Conservation (phyloP, 2,329 filamentous ascomycete species). For the Fusarium sarcochroum region DNA sequence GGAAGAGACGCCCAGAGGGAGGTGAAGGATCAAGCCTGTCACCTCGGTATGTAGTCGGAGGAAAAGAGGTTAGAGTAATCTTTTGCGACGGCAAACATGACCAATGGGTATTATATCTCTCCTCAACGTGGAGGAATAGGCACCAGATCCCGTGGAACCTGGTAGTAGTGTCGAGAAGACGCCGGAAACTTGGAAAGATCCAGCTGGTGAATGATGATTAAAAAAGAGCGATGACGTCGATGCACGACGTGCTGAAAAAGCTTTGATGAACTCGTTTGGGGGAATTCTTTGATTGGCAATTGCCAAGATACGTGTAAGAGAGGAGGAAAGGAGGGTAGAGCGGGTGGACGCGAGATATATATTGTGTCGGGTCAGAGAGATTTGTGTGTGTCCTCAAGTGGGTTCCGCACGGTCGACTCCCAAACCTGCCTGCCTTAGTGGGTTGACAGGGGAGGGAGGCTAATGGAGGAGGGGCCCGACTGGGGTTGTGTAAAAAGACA, state of each 20-base stretch:
- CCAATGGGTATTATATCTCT: conserved; percentile 55
- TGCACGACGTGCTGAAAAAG: conserved; percentile 44
- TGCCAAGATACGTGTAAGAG: conserved; percentile 55
- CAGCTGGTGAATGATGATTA: conserved; percentile 42
- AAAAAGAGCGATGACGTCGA: conserved; percentile 50
- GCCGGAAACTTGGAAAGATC: conserved; percentile 50
- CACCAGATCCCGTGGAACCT: conserved; percentile 51
- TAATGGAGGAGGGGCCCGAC: conserved; percentile 35
- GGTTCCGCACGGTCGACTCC: conserved; percentile 40
- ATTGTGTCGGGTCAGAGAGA: conserved; percentile 43
- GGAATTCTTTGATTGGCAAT: conserved; percentile 54
- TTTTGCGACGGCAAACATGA: conserved; percentile 71
- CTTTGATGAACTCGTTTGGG: conserved; percentile 32
- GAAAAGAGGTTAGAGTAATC: conserved; percentile 68
- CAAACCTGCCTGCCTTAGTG: conserved; percentile 43
- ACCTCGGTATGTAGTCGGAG: conserved; percentile 74
- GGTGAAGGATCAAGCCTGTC: conserved; percentile 65
- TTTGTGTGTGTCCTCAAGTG: conserved; percentile 45
- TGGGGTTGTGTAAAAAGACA: conserved; percentile 45
- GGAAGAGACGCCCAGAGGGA: conserved; percentile 61
- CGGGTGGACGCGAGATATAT: conserved; percentile 54
- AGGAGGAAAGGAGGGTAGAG: conserved; percentile 47
- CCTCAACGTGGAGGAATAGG: conserved; percentile 50
- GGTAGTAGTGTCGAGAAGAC: conserved; percentile 47
- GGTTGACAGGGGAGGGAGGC: conserved; percentile 34